These are phyloP conservation scores for Ascochyta viciae-villosae DNA, from an alignment of 2,329 filamentous ascomycete genomes.

Conservation along the genomic window DNA sequence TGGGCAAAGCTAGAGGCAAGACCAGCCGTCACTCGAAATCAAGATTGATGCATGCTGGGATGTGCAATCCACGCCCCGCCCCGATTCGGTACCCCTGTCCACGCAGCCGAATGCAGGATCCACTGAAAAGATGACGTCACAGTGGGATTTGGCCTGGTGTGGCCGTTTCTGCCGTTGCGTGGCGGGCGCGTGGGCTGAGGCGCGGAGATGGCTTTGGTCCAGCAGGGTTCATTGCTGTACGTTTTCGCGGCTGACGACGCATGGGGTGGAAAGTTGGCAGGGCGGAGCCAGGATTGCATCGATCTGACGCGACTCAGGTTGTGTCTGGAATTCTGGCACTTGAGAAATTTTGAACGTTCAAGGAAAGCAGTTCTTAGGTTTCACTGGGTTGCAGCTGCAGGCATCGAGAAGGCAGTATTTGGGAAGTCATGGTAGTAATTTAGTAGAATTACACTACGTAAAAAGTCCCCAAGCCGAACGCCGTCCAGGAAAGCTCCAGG, in stretches of 20 bases:
- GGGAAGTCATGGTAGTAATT: neutral
- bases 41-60: constrained; percentile 45
- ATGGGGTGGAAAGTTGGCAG: constrained; percentile 30
- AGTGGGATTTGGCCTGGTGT: constrained; percentile 5
- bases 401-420: neutral
- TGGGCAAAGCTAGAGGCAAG: constrained; percentile 19
- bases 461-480: constrained; percentile 30
- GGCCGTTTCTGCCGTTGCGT: constrained; percentile 19
- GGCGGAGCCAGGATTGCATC: constrained; percentile 7
- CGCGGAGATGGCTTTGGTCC: constrained; percentile 1
- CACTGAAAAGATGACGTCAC: constrained; percentile 34
- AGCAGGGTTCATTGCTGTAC: constrained; percentile 18
- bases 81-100: constrained; percentile 11
- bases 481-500: constrained; percentile 26
- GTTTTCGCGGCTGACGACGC: constrained; percentile 27
- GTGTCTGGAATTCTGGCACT: neutral
- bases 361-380: no score
- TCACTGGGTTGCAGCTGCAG: neutral
- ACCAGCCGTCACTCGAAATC: constrained; percentile 39
- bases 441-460: constrained; percentile 32
- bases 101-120: constrained; percentile 14
- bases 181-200: constrained; percentile 12
- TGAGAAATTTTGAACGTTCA: no score
- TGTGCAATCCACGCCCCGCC: constrained; percentile 25
- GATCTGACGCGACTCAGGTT: neutral